Evolutionary conservation across 192 early-diverging fungal genomes (phyloP).

Genomic region (Coemansia sp.): DNA sequence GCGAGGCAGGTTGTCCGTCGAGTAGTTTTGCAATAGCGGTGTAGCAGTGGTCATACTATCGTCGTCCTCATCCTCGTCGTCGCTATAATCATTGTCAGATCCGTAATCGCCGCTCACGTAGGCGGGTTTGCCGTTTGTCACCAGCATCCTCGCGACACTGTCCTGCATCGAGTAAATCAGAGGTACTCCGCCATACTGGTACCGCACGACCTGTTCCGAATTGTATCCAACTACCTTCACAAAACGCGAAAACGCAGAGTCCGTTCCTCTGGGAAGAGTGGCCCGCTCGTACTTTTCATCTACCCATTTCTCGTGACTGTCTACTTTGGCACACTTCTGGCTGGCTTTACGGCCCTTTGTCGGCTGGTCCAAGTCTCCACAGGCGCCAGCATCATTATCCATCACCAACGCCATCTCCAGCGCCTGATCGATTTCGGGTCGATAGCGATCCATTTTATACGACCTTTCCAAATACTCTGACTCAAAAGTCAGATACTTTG

Average conservation of each 20-base stretch:
- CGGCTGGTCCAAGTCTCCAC: background rate
- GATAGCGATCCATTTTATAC: conserved; percentile 17
- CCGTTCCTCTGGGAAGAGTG: conserved; percentile 65
- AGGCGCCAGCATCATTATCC: background rate
- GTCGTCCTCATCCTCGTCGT: conserved; percentile 19
- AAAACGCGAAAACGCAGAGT: conserved; percentile 81
- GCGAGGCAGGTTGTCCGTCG: conserved; percentile 51
- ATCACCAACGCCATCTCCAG: conserved; percentile 14
- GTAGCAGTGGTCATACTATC: background rate
- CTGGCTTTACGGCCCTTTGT: background rate
- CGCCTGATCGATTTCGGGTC: conserved; percentile 28
- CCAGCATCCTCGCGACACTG: conserved; percentile 46
- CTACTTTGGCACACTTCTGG: conserved; percentile 3
- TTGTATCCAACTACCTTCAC: conserved; percentile 65
- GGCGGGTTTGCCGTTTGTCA: background rate
- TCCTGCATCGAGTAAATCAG: conserved; percentile 67
- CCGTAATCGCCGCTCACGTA: background rate
- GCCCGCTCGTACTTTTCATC: conserved; percentile 84
- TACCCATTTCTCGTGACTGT: conserved; percentile 62
- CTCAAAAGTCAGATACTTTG: conserved; percentile 41
- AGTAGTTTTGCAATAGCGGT: conserved; percentile 14
- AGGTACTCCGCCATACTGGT: conserved; percentile 68
- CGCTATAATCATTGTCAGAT: conserved; percentile 18
- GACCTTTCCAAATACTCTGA: conserved; percentile 18
- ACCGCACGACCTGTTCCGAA: conserved; percentile 85